Evolutionary conservation across 2,329 filamentous ascomycete species (phyloP), one percentile per base, ranked within the genome.

Genomic region (Achaetomium macrosporum): DNA sequence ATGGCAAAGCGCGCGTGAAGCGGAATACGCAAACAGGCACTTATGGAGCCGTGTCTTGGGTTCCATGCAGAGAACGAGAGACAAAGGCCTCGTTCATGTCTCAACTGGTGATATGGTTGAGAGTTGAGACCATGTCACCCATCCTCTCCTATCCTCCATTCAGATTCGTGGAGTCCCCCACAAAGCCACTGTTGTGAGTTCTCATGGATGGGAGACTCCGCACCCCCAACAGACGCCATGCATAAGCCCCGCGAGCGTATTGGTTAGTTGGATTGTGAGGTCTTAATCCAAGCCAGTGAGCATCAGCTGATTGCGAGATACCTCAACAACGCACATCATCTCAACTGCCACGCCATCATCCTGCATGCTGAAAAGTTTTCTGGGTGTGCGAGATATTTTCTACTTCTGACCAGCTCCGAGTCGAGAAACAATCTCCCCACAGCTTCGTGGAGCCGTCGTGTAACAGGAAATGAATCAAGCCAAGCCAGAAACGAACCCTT

Each of bases 401-500:
- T 41, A 25, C 37, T 42, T 47, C 42, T 4, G 2, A 12, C 25
- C 50, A 30, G n/a, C 30, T 19, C 36, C n/a, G 31, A 36, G 35
- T 44, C 35, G 25, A 40, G 42, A 5, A 43, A 16, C 15, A 19
- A 17, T 25, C 9, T 25, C 13, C n/a, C 33, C 33, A 43, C 25
- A 42, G 30, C 42, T n/a, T 17, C 19, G 12, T 15, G 5, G 45
- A 42, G 50, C 36, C 11, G 51, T 50, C 36, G 29, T 42, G 47
- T 54, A 35, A 54, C 47, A 37, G 47, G 50, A 54, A 54, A 25
- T 25, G 25, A 25, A 25, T 25, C 39, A 49, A 19, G 42, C 45
- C 31, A 47, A 45, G 42, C 17, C 42, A 39, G 31, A 36, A 36
- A 11, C 33, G n/a, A n/a, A 37, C 46, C 51, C 47, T 37, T 30